Evolutionary conservation across 306 rosid species (phyloP), one percentile per base, ranked within the genome.

Genomic region (Purshia tridentata): DNA sequence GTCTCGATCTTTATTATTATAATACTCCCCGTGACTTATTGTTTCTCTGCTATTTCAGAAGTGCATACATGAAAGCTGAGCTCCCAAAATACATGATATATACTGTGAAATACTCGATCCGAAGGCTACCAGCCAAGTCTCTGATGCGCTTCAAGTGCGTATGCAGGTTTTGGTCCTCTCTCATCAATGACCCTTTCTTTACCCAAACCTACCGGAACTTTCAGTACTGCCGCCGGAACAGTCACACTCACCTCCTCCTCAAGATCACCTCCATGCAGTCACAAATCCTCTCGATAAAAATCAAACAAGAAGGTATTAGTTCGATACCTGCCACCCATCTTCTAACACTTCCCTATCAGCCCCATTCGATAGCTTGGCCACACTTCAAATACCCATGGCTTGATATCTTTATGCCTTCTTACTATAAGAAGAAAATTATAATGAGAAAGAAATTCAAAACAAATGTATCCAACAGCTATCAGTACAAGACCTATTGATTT

Each of bases 121-220:
- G n/a, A 6, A 62, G 71, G 71, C 6, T 47, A 48, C 54, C 42
- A 2, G 8, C 41, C 13, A 66, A 66, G 71, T 46, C 71, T 7
- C 14, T 66, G 7, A 48, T 47, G 71, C 71, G 56, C 40, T 66
- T 47, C 53, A 13, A 22, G 14, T 44, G 67, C 35, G 67, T 72
- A 5, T 72, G 67, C 57, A 57, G 58, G 37, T 46, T 46, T 20
- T 72, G 67, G 67, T 44, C 29, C 2, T 49, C 19, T 58, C 67
- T 72, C 76, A 46, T 4, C 39, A 59, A 19, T 15, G 59, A n/a
- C 49, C 39, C 76, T 47, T 47, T 8, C 3, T 72, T 72, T 13
- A 50, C 46, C 8, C 5, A 19, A 8, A 39, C 18, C 39, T 19
- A 59, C 37, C 11, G 47, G 16, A 48, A 59, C 23, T 47, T 63